Percentiles rank a stretch among this genome's conserved stretches.
phyloP scores from a whole-genome alignment of 2,329 filamentous ascomycete species.

The Lanzia echinophila region DNA sequence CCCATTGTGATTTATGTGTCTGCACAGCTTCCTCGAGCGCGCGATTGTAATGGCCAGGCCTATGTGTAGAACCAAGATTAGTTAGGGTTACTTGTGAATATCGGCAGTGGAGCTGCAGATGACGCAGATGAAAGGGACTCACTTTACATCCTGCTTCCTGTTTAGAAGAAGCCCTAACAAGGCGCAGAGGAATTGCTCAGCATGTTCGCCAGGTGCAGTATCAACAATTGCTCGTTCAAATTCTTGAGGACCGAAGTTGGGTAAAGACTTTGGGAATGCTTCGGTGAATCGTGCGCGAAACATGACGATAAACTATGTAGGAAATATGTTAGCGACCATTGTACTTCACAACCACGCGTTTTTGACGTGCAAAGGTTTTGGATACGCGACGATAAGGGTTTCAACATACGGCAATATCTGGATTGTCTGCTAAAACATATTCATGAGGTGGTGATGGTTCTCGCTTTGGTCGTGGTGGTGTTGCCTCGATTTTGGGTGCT shows the following conservation, averaged over 20 bases:
- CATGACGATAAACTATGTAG: conserved; percentile 86
- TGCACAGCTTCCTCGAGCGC: conserved; percentile 90
- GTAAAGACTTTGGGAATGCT: conserved; percentile 76
- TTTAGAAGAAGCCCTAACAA: conserved; percentile 84
- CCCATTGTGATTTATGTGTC: conserved; percentile 83
- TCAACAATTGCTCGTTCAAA: conserved; percentile 82
- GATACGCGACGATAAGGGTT: conserved; percentile 35
- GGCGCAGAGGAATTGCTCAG: conserved; percentile 84
- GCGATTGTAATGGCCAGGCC: conserved; percentile 84
- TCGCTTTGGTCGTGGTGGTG: conserved; percentile 68
- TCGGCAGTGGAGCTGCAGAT: not conserved
- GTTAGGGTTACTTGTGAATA: conserved; percentile 5
- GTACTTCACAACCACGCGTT: conserved; percentile 40
- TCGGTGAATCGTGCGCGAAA: conserved; percentile 92
- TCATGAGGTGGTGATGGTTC: conserved; percentile 86
- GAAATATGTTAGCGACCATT: conserved; percentile 30
- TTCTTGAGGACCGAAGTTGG: conserved; percentile 91
- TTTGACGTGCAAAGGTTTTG: conserved; percentile 39
- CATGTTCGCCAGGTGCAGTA: conserved; percentile 70
- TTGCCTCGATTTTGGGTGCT: conserved; percentile 46
- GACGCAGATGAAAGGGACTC: conserved; percentile 36
- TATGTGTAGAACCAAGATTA: conserved; percentile 36
- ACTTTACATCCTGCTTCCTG: conserved; percentile 98
- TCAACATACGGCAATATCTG: conserved; percentile 79
- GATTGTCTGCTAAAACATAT: conserved; percentile 82